Evolutionary conservation across 805 yeast genomes (phyloP), one percentile per base, ranked within the genome.

Genomic region (Dipodascus geniculatus): DNA sequence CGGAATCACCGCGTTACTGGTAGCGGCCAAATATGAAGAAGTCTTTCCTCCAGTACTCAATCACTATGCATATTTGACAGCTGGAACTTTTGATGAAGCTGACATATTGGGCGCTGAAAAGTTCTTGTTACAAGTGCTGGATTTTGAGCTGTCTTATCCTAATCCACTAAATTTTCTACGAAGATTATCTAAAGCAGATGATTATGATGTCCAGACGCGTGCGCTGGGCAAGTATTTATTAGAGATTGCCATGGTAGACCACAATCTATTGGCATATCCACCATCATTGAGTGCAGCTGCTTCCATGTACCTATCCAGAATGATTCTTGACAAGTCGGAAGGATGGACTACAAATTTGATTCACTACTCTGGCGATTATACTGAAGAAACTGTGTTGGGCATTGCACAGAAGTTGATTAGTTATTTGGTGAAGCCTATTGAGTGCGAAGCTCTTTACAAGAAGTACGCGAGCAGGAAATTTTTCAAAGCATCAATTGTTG

Each of bases 1-100:
- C 53, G 96, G 96, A 2, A 85, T 93, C 1, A 87, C 96, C 1
- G 77, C 90, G 14, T 71, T 90, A 54, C 86, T 88, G 68, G 84
- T 88, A 56, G 96, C 96, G 44, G 95, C 96, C 16, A 89, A 89
- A 69, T 87, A 85, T 67, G 96, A 90, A 71, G 97, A 90, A 70
- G 95, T 90, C 23, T 85, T 82, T 65, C 76, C 88, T 8, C 97
- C 96, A 9, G 82, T 90, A 35, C 83, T 90, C 35, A 79, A 83
- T 56, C 86, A 87, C 68, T 90, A 87, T 65, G 86, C 96, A 1
- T 85, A 85, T 65, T 87, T 87, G 55, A 87, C 96, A 22, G 96
- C 87, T 67, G 91, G 91, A 50, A 86, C 88, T 2, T 86, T 82
- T 63, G 77, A 84, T 16, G 89, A 83, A 65, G 85, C 82, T 52